Percentiles rank a stretch among this genome's conserved stretches.
Evolutionary conservation across 768 basidiomycete genomes (phyloP).

Genomic region (Symmetrospora coprosmae): DNA sequence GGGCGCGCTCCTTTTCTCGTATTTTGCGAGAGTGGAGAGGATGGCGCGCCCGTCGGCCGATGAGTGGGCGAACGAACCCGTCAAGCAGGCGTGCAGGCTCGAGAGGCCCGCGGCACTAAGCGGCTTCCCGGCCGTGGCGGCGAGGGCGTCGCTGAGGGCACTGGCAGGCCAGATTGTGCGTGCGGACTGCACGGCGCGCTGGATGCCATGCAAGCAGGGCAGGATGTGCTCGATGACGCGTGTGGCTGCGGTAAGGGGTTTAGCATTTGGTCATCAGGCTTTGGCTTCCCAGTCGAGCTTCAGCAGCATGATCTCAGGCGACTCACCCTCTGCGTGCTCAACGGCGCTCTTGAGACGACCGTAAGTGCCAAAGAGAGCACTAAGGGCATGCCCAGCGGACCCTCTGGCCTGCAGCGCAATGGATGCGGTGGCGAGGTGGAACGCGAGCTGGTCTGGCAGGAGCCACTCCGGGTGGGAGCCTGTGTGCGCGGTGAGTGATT

Average conservation of each 20-base stretch:
- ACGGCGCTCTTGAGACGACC: conserved; percentile 48
- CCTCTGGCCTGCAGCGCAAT: conserved; percentile 51
- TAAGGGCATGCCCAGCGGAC: conserved; percentile 39
- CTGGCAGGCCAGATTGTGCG: conserved; percentile 58
- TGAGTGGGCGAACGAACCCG: conserved; percentile 28
- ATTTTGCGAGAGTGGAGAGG: conserved; percentile 45
- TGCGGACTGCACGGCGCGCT: conserved; percentile 68
- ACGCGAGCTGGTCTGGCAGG: conserved; percentile 68
- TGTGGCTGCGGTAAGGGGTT: neutral
- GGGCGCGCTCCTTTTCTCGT: conserved; percentile 59
- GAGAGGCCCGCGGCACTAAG: conserved; percentile 56
- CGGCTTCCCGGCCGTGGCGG: conserved; percentile 47
- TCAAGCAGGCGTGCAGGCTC: conserved; percentile 54
- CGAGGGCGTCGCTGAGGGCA: conserved; percentile 48
- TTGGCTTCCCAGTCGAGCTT: conserved; percentile 43
- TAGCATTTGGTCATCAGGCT: neutral
- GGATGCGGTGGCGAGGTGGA: conserved; percentile 60
- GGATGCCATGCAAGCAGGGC: conserved; percentile 71
- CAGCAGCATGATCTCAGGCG: neutral
- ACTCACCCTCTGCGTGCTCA: conserved; percentile 45
- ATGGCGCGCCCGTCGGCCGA: conserved; percentile 23
- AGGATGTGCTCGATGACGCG: conserved; percentile 44
- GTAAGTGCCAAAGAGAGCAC: conserved; percentile 48
- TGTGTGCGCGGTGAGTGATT: neutral
- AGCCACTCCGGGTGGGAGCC: conserved; percentile 45